Base-by-base conservation (phyloP, 106 monocot species). In the Cymbidium sinense region DNA sequence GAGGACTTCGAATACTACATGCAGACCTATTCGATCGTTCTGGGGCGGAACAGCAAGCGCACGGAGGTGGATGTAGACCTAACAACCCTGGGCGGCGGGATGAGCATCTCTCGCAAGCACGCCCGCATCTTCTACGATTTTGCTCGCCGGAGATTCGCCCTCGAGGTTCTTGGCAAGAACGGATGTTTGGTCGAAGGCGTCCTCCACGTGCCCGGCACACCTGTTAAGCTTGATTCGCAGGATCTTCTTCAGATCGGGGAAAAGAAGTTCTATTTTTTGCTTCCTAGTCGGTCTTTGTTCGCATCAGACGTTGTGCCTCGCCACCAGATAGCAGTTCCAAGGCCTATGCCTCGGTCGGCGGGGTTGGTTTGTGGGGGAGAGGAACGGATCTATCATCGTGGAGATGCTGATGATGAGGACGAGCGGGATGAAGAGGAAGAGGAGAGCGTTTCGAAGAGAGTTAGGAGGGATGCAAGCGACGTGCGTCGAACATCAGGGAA, bases 1-100 rank as follows among this genome's bases (percentile, higher is more conserved):
- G 89, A 95, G 80, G 87, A 88, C 77, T 95, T 95, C 82, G 95
- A 95, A 82, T 95, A 90, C 85, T 95, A 93, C 85, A 95, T 95
- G 95, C 95, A 95, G 81, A 95, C 93, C 47, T 95, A 95, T 83
- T 95, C 95, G 21, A 95, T 95, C 83, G 73, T 95, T 3, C 88
- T 95, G 25, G 92, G 95, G 4, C 88, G 95, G 39, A 90, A 86
- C 87, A 91, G 91, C 87, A 93, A 93, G 86, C 90, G 85, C 71
- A 80, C 87, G 30, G 87, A 83, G 18, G 94, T 95, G 27, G 94
- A 95, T 64, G 91, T 95, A 43, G 94, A 95, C 81, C 91, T 95
- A 28, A 73, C 87, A n/a, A 81, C 79, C 78, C 84, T 91, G 34
- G 91, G 95, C 34, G 91, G 95, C 72, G 91, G 95, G 0, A 89